phyloP scores from a whole-genome alignment of 2,329 filamentous ascomycete genomes.

The Cyphellophora attinorum region DNA sequence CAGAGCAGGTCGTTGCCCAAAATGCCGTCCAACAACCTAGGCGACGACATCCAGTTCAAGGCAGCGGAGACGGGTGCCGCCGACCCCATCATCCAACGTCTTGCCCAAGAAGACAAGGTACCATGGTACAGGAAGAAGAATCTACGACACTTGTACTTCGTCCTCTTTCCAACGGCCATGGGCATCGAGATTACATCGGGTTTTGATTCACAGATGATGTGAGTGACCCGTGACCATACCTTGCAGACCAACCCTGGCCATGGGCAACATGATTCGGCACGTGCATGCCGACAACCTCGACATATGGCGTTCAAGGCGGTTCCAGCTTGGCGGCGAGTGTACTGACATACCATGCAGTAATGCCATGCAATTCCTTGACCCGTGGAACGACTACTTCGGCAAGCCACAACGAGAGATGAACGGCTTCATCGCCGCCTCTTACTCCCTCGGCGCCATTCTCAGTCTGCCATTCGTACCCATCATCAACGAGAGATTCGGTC shows the following conservation, averaged over 20 bases:
- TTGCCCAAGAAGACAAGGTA: constrained; percentile 24
- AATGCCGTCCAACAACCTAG: too few relatives aligned
- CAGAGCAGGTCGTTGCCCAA: too few relatives aligned
- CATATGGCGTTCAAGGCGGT: too few relatives aligned
- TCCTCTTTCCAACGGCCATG: constrained; percentile 52
- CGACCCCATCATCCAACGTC: constrained; percentile 10
- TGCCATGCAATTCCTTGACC: too few relatives aligned
- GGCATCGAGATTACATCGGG: constrained; percentile 55
- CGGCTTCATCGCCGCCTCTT: constrained; percentile 50
- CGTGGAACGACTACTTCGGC: constrained; percentile 40
- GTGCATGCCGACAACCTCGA: too few relatives aligned
- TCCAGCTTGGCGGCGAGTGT: too few relatives aligned
- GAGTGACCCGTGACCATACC: too few relatives aligned
- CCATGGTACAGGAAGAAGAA: constrained; percentile 53
- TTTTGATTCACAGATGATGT: constrained; percentile 46
- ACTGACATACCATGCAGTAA: too few relatives aligned
- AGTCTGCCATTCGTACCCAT: constrained; percentile 49
- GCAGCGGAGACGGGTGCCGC: constrained; percentile 8
- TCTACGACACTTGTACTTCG: constrained; percentile 45
- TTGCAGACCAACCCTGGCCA: too few relatives aligned
- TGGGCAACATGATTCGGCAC: too few relatives aligned
- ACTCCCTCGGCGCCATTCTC: constrained; percentile 50
- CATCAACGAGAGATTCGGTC: constrained; percentile 45
- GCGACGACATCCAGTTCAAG: too few relatives aligned
- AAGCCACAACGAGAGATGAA: constrained; percentile 34